Evolutionary conservation across 192 early-diverging fungal genomes (phyloP), one percentile per base, ranked within the genome.

Genomic region (Gigaspora rosea): DNA sequence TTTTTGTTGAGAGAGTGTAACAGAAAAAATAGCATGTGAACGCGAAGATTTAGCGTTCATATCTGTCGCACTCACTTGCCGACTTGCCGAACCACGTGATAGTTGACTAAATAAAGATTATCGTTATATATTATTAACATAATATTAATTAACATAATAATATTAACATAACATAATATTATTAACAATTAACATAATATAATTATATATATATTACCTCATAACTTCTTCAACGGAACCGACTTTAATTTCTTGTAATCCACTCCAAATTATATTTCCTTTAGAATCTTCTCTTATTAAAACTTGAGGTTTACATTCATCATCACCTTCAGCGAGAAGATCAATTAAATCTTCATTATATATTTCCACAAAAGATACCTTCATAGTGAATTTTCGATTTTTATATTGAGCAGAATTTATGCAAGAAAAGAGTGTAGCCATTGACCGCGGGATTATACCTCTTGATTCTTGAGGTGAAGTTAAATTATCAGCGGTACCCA

Each of bases 281-380:
- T 90, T 90, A 11, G 93, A 82, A 85, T 98, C 96, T 62, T 94
- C 92, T 67, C 96, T 85, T 58, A 98, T 87, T 7, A 91, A 88
- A 0, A 95, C 87, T 20, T 86, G 86, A 8, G 90, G 88, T 66
- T 88, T 81, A 56, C 85, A 85, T 9, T 86, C 86, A 64, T 82
- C 80, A 73, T 85, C 80, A 27, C 85, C 90, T 57, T 88, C 90
- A 64, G 89, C 91, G 27, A 98, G 81, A 52, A 99, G 85, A 85
- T 99, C 97, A 32, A 96, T 91, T 52, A 98, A 83, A 51, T 99
- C 97, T 77, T 99, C 97, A 80, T 99, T 99, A 82, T 99, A 97
- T 9, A 97, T 88, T 78, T 99, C 97, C 18, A 99, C 80, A 85
- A 97, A 98, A 5, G 96, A 96, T 8, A 97, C 94, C 35, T 86